A percentile compares a stretch with the other conserved stretches of the same genome.
These are phyloP conservation scores for Bathelium albidoporum DNA, from an alignment of 495 filamentous ascomycete genomes.

Conservation along the genomic window DNA sequence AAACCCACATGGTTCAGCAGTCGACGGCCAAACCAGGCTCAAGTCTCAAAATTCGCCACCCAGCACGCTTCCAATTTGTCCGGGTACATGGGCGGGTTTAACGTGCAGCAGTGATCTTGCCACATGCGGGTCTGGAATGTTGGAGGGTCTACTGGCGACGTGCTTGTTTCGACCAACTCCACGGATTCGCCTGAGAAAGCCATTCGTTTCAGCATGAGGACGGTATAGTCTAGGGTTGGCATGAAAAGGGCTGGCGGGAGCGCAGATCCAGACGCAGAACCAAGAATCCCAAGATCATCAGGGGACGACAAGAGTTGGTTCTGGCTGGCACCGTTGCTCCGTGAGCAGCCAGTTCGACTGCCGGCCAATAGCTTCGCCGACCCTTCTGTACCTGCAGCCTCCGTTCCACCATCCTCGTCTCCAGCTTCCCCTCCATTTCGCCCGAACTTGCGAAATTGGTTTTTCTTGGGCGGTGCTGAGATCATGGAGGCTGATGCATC, in stretches of 20 bases:
- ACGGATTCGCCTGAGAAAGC: neutral
- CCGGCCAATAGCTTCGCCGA: neutral
- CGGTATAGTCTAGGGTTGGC: neutral
- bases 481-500: neutral
- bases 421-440: neutral
- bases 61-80: no score
- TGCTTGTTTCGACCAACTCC: neutral
- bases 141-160: neutral
- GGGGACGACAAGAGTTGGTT: neutral
- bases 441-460: neutral
- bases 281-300: neutral
- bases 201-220: neutral
- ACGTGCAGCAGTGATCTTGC: no score
- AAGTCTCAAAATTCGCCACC: no score
- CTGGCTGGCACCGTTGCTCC: neutral
- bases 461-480: neutral
- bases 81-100: no score
- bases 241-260: neutral
- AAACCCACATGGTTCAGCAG: no score
- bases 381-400: neutral
- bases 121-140: neutral
- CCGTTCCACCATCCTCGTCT: neutral
- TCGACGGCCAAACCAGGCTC: no score
- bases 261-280: neutral
- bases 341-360: neutral